Percentiles rank a stretch among this genome's conserved stretches.
Conservation (phyloP, 2,329 filamentous ascomycete species). For the Apiospora arundinis region DNA sequence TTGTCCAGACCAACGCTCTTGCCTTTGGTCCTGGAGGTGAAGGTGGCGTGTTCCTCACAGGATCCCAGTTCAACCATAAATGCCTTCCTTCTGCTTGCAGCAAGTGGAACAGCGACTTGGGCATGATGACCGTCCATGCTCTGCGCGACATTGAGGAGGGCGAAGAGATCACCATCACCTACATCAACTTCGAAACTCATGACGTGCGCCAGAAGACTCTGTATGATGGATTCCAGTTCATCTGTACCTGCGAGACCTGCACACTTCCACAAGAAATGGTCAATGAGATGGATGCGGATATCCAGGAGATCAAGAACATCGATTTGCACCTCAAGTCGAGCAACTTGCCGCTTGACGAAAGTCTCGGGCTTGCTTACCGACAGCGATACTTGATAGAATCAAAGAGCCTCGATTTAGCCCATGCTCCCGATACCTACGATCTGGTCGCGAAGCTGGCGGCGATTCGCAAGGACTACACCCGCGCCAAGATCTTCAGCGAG, state of each 20-base stretch:
- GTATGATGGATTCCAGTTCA: not conserved
- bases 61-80: slow-evolving; percentile 23
- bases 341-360: not conserved
- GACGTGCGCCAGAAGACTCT: not conserved
- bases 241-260: slow-evolving; percentile 21
- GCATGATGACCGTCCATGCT: slow-evolving; percentile 21
- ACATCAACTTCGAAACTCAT: slow-evolving; percentile 11
- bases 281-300: not conserved
- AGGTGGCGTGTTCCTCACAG: slow-evolving; percentile 21
- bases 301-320: not conserved
- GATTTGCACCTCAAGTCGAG: not conserved
- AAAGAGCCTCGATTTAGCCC: not conserved
- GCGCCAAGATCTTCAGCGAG: not conserved
- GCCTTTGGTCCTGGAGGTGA: not conserved
- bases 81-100: slow-evolving; percentile 17
- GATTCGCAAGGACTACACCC: not conserved
- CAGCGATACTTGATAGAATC: not conserved
- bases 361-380: not conserved
- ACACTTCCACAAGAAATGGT: not conserved
- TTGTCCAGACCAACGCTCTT: slow-evolving; percentile 21
- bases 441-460: not conserved
- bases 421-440: not conserved
- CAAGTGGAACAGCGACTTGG: slow-evolving; percentile 15
- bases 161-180: slow-evolving; percentile 23
- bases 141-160: slow-evolving; percentile 21